Base-by-base conservation (phyloP, 2,329 filamentous ascomycete species). In the Colletotrichum liriopes region DNA sequence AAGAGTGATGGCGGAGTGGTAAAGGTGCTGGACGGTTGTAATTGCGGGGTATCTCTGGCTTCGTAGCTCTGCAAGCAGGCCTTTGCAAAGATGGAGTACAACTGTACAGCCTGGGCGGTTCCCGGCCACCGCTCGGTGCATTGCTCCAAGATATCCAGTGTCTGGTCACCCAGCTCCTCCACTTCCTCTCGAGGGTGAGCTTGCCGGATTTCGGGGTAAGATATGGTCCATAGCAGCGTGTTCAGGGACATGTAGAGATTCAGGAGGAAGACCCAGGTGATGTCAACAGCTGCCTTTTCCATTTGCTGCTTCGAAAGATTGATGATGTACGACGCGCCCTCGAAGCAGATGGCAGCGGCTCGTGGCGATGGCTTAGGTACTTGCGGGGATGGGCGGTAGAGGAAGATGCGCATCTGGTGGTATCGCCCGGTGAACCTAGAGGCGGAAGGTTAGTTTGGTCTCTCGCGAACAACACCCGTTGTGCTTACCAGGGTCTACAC, bases 181-280 rank as follows among this genome's bases (percentile, higher is more conserved):
- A 97, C 92, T 74, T 96, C 92, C 55, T 94, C 91, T 26, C 92
- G 90, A 5, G 88, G 81, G 79, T 98, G 93, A 23, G 89, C 86
- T 65, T 89, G 88, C 56, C 96, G 92, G 32, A 98, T 92, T 75
- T 96, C 93, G 4, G 92, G 88, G 78, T 97, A 98, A 1, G 95
- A 97, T 9, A 97, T 88, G 1, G 93, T 91, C 96, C 96, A 99
- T 0, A 99, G 88, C 61, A 98, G 89, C 6, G 94, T 95, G 79
- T 98, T 98, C 69, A 98, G 88, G 5, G 94, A 92, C 91, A 97
- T 96, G 84, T 97, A 98, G 51, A 98, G 88, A 26, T 93, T 92
- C 71, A 98, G 89, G 1, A 97, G 90, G 78, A 98, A 98, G 54
- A 98, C 92, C 96, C 96, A 98, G 0, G 95, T 98, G 72, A 98